A percentile compares a stretch with the other conserved stretches of the same genome.
Evolutionary conservation across 257 asterid species (phyloP).

Genomic region (Cynanchum wilfordii): DNA sequence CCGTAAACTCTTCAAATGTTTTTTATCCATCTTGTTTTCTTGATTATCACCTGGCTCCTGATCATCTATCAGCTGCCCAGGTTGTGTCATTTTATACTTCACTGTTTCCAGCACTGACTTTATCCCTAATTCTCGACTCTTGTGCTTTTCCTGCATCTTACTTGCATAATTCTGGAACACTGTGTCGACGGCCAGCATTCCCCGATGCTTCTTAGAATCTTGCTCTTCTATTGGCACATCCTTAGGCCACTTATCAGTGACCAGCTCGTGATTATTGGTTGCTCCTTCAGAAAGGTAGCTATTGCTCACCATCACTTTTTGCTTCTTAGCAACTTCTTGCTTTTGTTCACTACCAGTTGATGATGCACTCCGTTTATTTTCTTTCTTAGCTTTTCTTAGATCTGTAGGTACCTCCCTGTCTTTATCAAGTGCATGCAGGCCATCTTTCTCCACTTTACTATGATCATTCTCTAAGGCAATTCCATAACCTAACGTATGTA

Average conservation of each 20-base stretch:
- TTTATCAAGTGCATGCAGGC: conserved; percentile 14
- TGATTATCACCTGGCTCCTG: neutral
- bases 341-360: conserved; percentile 13
- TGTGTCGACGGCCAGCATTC: neutral
- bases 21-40: neutral
- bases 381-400: conserved; percentile 17
- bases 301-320: conserved; percentile 11
- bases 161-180: conserved; percentile 2
- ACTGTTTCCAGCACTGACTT: conserved; percentile 4
- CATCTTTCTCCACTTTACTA: conserved; percentile 20
- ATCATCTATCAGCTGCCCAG: neutral
- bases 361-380: conserved; percentile 11
- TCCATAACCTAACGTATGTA: conserved; percentile 38
- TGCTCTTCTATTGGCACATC: conserved; percentile 6
- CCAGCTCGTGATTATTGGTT: conserved; percentile 10
- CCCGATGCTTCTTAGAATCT: conserved; percentile 7
- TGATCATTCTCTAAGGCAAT: conserved; percentile 11
- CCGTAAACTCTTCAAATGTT: conserved; percentile 13
- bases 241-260: neutral
- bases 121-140: neutral
- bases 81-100: conserved; percentile 4
- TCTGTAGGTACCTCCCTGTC: conserved; percentile 13
- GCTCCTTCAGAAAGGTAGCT: conserved; percentile 4
- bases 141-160: conserved; percentile 3
- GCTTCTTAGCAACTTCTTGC: conserved; percentile 21